Evolutionary conservation across 2,329 filamentous ascomycete genomes (phyloP), one percentile per base, ranked within the genome.

Genomic region (Aureobasidium uvarum): DNA sequence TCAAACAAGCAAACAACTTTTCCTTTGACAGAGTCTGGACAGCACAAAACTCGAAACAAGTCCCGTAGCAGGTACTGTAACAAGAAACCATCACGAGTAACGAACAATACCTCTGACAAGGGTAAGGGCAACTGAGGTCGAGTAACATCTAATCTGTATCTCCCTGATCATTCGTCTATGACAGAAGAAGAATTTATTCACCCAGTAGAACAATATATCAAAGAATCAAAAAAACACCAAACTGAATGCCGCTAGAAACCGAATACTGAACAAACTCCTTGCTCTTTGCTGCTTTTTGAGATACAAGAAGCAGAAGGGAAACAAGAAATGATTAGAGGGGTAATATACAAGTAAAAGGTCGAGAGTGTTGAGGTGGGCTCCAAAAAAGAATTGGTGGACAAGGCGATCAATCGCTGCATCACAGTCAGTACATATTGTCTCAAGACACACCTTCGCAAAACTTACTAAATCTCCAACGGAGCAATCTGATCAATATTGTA

Each of bases 401-500:
- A 46, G 25, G 23, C 23, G 13, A 28, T 46, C n/a, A 59, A 46
- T 59, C 55, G 41, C 55, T 59, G 16, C 14, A 33, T 10, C 3
- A 18, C 8, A 18, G 55, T 59, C 55, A 59, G 41, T 46, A 59
- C n/a, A n/a, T n/a, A n/a, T n/a, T n/a, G n/a, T n/a, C n/a, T n/a
- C n/a, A n/a, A n/a, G n/a, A n/a, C n/a, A n/a, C n/a, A n/a, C n/a
- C 25, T 25, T 25, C 4, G 25, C 25, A 25, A 25, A 25, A 71
- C 89, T 88, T 83, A 92, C 90, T 99, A 99, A 73, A 99, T 98
- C 79, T 97, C 92, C 78, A 99, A 82, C 65, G 95, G 95, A 72
- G 95, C 96, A 75, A 99, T 89, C 77, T 96, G 89, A 77, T 99
- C 95, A 65, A 98, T 91, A 74, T 94, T 92, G 78, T 96, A 98